Evolutionary conservation across 768 basidiomycete genomes (phyloP).

Genomic region (Naganishia randhawae): DNA sequence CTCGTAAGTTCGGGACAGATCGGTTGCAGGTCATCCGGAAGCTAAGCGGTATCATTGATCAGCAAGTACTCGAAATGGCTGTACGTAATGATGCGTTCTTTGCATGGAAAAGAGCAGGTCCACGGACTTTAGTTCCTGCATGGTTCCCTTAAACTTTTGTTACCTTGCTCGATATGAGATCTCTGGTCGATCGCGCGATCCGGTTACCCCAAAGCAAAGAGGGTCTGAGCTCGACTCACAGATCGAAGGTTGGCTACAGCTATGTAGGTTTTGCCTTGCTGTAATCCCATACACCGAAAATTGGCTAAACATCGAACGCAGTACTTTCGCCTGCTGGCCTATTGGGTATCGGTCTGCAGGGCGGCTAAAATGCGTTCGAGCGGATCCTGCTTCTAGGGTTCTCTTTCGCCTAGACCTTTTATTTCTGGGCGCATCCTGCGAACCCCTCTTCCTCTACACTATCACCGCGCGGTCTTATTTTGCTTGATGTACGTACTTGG

Average conservation of each 20-base stretch:
- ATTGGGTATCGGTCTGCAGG: constrained; percentile 30
- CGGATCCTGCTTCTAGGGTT: constrained; percentile 58
- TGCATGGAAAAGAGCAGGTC: not conserved
- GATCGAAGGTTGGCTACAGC: not conserved
- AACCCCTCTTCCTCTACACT: constrained; percentile 72
- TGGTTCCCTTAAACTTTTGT: not conserved
- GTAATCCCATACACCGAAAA: not conserved
- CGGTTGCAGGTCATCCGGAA: not conserved
- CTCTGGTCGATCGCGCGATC: not conserved
- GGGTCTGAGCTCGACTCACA: not conserved
- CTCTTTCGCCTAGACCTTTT: constrained; percentile 72
- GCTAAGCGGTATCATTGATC: not conserved
- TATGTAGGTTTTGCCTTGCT: not conserved
- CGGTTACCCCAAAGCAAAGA: not conserved
- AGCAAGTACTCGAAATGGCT: not conserved
- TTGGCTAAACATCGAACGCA: not conserved
- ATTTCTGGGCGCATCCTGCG: constrained; percentile 73
- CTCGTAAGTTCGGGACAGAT: constrained; percentile 57
- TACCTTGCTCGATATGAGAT: not conserved
- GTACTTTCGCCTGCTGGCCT: constrained; percentile 22
- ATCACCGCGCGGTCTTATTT: constrained; percentile 62
- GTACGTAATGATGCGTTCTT: not conserved
- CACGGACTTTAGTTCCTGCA: not conserved
- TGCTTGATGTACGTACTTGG: constrained; percentile 69
- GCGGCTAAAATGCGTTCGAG: constrained; percentile 26